phyloP scores from a whole-genome alignment of 140 eudicot genomes.

The Anethum foeniculum region DNA sequence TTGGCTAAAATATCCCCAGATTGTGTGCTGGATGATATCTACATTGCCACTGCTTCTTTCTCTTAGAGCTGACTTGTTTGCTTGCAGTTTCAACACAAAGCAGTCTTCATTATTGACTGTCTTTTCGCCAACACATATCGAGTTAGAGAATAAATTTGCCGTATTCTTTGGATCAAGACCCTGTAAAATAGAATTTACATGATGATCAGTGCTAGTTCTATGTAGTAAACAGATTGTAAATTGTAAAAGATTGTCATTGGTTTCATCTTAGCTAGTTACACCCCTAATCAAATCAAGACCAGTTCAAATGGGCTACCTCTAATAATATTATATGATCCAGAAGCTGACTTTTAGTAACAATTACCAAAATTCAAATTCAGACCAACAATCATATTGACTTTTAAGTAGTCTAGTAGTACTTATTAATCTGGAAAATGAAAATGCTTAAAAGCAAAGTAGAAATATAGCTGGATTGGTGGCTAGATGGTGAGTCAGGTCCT shows the following conservation, averaged over 20 bases:
- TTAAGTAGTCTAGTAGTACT: neutral
- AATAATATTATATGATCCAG: neutral
- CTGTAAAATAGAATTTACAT: constrained; percentile 29
- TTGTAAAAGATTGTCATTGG: neutral
- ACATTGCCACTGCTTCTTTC: constrained; percentile 71
- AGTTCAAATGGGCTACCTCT: constrained; percentile 1
- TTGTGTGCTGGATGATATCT: constrained; percentile 76
- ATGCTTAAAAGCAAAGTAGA: constrained; percentile 5
- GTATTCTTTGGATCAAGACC: constrained; percentile 95
- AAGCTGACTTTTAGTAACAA: neutral
- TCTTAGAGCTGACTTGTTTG: constrained; percentile 45
- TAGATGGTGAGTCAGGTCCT: neutral
- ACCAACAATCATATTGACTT: neutral
- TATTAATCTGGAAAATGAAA: neutral
- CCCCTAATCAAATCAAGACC: neutral
- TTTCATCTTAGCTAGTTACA: neutral
- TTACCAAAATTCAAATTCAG: neutral
- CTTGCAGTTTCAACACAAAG: constrained; percentile 70
- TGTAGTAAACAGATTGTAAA: neutral
- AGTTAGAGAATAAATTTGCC: constrained; percentile 70
- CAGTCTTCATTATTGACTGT: constrained; percentile 61
- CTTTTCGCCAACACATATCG: constrained; percentile 79
- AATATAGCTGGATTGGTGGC: neutral
- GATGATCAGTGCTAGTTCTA: neutral
- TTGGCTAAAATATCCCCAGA: constrained; percentile 95